Conservation (phyloP, 2,329 filamentous ascomycete genomes). For the Fusarium sp. region DNA sequence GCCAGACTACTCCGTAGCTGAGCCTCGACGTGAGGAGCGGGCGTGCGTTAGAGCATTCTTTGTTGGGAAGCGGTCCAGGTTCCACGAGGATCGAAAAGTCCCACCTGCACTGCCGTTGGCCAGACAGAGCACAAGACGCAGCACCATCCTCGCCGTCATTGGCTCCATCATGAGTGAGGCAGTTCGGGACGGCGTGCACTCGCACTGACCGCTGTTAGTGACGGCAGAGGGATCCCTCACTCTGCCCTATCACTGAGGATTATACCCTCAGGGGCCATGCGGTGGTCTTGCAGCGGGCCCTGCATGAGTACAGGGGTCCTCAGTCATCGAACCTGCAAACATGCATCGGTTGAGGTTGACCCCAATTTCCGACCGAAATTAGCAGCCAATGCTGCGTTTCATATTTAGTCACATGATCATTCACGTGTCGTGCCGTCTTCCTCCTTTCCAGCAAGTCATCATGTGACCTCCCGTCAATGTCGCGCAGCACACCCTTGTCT, state of each 20-base stretch:
- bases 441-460: slow-evolving; percentile 15
- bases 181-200: slow-evolving; percentile 3
- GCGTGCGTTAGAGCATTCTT: slow-evolving; percentile 19
- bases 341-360: slow-evolving; percentile 20
- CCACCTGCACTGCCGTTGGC: slow-evolving; percentile 18
- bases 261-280: slow-evolving; percentile 19
- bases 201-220: slow-evolving; percentile 19
- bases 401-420: slow-evolving; percentile 11
- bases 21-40: slow-evolving; percentile 11
- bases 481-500: slow-evolving; percentile 41
- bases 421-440: not conserved
- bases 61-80: slow-evolving; percentile 7
- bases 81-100: slow-evolving; percentile 10
- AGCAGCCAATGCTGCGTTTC: slow-evolving; percentile 40
- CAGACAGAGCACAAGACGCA: slow-evolving; percentile 17
- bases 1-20: not conserved
- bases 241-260: slow-evolving; percentile 21
- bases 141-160: slow-evolving; percentile 13
- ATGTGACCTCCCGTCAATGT: slow-evolving; percentile 50
- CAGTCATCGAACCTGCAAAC: slow-evolving; percentile 33
- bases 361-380: slow-evolving; percentile 45
- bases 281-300: slow-evolving; percentile 24
- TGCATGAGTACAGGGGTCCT: slow-evolving; percentile 32
- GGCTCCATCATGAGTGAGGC: slow-evolving; percentile 20
- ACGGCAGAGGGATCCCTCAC: slow-evolving; percentile 5